Conservation (phyloP, 1,284 basidiomycete species). For the Gomphus bonarii region DNA sequence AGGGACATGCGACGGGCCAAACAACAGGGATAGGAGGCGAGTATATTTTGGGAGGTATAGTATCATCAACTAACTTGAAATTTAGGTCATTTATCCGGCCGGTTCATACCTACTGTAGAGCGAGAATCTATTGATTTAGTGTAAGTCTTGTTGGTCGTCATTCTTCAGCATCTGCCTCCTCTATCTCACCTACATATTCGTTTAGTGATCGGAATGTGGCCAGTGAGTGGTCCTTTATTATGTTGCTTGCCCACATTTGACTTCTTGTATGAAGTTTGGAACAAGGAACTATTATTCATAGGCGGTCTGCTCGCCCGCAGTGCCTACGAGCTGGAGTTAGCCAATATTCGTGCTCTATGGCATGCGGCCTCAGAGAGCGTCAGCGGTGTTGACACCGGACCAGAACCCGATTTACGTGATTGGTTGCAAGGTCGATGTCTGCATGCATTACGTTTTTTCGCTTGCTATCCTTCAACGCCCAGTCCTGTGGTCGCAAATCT, state of each 20-base stretch:
- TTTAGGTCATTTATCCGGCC: constrained; percentile 71
- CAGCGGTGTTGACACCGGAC: constrained; percentile 16
- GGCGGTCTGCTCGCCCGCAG: constrained; percentile 76
- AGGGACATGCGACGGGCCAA: constrained; percentile 81
- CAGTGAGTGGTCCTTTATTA: constrained; percentile 28
- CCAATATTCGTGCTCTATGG: constrained; percentile 46
- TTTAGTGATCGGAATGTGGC: constrained; percentile 67
- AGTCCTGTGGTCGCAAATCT: constrained; percentile 74
- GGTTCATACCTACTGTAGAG: constrained; percentile 97
- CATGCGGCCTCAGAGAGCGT: constrained; percentile 30
- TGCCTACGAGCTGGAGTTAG: constrained; percentile 83
- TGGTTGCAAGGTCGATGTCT: constrained; percentile 58
- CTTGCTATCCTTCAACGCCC: constrained; percentile 80
- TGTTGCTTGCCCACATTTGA: background rate
- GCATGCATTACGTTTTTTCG: constrained; percentile 86
- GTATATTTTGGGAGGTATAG: background rate
- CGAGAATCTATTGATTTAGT: constrained; percentile 89
- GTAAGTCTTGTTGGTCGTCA: constrained; percentile 31
- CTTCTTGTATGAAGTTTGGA: constrained; percentile 60
- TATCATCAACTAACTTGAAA: background rate
- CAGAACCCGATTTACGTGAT: constrained; percentile 28
- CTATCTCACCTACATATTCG: too few species aligned
- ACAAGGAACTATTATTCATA: constrained; percentile 75
- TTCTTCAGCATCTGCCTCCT: constrained; percentile 16
- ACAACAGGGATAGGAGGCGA: constrained; percentile 80